These are phyloP conservation scores for Ogataea trehalophila DNA, from an alignment of 805 yeast genomes.

Conservation along the genomic window DNA sequence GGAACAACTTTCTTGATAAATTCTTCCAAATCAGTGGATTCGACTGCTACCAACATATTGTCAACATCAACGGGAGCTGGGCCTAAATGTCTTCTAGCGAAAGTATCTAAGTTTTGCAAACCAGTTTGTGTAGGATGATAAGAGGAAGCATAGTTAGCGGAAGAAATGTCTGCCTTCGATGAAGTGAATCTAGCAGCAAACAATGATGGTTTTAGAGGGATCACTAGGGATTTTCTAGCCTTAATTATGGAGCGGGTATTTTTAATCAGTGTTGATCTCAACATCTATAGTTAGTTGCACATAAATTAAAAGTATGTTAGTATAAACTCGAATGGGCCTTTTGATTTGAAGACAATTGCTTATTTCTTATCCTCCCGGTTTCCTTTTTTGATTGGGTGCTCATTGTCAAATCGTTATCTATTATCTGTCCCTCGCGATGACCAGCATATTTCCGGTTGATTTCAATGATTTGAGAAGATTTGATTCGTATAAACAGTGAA, in stretches of 20 bases:
- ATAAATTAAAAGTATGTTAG: neutral
- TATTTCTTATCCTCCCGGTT: too few relatives aligned
- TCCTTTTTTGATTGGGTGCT: too few relatives aligned
- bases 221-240: neutral
- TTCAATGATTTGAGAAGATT: too few relatives aligned
- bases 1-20: constrained; percentile 78
- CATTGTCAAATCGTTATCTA: too few relatives aligned
- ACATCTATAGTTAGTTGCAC: neutral
- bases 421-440: too few relatives aligned
- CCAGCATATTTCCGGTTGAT: too few relatives aligned
- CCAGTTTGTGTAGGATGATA: constrained; percentile 36
- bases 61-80: constrained; percentile 60
- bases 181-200: constrained; percentile 10
- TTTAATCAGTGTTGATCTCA: constrained; percentile 2
- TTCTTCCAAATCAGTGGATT: constrained; percentile 60
- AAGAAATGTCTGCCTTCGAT: constrained; percentile 47
- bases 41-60: constrained; percentile 62
- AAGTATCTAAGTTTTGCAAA: constrained; percentile 59
- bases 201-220: neutral
- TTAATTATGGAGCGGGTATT: neutral
- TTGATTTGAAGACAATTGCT: too few relatives aligned
- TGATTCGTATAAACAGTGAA: too few relatives aligned
- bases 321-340: neutral
- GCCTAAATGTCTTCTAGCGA: constrained; percentile 88
- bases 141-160: constrained; percentile 44